Percentiles rank a stretch among this genome's conserved stretches.
These are phyloP conservation scores for Aquilaria yunnanensis DNA, from an alignment of 345 rosid genomes.

Conservation along the genomic window DNA sequence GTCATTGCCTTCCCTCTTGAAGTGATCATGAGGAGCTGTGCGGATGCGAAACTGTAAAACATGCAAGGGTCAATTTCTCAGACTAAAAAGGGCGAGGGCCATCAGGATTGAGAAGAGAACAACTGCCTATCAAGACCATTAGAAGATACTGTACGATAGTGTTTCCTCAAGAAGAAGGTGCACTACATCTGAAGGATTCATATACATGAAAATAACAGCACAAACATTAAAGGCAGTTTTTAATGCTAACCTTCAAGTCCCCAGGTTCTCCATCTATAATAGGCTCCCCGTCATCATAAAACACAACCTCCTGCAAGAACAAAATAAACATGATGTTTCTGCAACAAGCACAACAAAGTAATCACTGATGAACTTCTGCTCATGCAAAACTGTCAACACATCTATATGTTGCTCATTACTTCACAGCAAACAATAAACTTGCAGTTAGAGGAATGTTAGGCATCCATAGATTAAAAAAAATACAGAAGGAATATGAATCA, in stretches of 20 bases:
- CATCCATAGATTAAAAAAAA: too few species aligned
- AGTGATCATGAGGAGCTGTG: conserved; percentile 73
- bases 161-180: neutral
- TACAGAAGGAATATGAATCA: too few species aligned
- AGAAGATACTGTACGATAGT: neutral
- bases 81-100: neutral
- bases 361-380: too few species aligned
- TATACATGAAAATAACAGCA: neutral
- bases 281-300: conserved; percentile 97
- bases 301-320: conserved; percentile 74
- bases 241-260: conserved; percentile 73
- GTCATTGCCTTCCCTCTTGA: conserved; percentile 88
- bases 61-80: neutral
- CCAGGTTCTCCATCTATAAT: conserved; percentile 95
- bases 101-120: neutral
- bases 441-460: too few species aligned
- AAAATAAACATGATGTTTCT: conserved; percentile 1
- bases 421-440: neutral
- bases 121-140: neutral
- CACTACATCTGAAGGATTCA: neutral
- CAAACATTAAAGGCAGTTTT: neutral
- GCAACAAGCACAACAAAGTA: too few species aligned
- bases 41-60: conserved; percentile 73
- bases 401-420: too few species aligned
- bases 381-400: too few species aligned